phyloP scores from a whole-genome alignment of 1,284 basidiomycete species.

The Pterula multifida region DNA sequence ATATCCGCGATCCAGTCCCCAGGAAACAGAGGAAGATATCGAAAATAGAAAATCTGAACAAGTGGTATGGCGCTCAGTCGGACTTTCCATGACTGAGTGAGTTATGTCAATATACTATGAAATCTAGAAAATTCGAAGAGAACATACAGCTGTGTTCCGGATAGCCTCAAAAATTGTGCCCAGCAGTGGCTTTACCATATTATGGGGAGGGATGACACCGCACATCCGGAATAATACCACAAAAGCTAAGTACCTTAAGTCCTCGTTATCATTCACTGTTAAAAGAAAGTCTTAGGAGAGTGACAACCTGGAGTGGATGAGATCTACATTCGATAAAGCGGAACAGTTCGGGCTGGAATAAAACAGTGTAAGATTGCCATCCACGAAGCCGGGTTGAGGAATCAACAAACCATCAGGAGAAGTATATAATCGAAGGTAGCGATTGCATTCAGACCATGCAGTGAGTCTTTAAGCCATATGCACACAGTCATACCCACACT shows the following conservation, averaged over 20 bases:
- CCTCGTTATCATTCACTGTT: slow-evolving; percentile 58
- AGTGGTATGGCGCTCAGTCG: slow-evolving; percentile 62
- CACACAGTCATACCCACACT: slow-evolving; percentile 58
- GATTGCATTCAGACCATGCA: slow-evolving; percentile 67
- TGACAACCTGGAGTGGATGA: slow-evolving; percentile 1
- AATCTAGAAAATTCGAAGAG: not conserved
- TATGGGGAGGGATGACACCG: slow-evolving; percentile 52
- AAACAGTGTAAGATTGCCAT: slow-evolving; percentile 6
- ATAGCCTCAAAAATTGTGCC: slow-evolving; percentile 58
- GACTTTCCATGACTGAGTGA: slow-evolving; percentile 54
- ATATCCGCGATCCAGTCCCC: slow-evolving; percentile 57
- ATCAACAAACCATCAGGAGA: slow-evolving; percentile 51
- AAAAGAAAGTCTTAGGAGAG: slow-evolving; percentile 4
- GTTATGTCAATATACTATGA: slow-evolving; percentile 4
- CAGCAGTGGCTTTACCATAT: slow-evolving; percentile 45
- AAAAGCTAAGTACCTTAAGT: slow-evolving; percentile 47
- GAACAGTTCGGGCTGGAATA: slow-evolving; percentile 51
- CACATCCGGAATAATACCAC: slow-evolving; percentile 61
- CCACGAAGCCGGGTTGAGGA: slow-evolving; percentile 3
- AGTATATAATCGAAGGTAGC: slow-evolving; percentile 72
- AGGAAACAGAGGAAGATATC: slow-evolving; percentile 51
- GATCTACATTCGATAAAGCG: slow-evolving; percentile 53
- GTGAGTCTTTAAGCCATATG: slow-evolving; percentile 62
- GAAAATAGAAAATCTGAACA: slow-evolving; percentile 75
- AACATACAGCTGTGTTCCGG: slow-evolving; percentile 46